Evolutionary conservation across 805 yeast species (phyloP).

Genomic region (Nakazawaea siamensis): DNA sequence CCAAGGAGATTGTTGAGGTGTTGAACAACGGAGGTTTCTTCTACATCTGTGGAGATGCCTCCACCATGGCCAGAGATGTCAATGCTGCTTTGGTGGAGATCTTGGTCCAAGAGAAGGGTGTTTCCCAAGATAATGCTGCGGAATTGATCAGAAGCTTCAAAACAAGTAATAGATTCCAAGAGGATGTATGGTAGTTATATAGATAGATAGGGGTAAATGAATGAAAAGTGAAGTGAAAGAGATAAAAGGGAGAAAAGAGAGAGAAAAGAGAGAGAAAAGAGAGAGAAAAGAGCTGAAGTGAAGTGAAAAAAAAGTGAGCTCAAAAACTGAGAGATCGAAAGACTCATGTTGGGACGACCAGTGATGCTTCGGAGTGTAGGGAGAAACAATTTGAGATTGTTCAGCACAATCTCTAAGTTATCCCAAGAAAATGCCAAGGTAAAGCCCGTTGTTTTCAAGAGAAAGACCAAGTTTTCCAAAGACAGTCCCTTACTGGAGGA

Average conservation of each 20-base stretch:
- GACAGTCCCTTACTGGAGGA: slow-evolving; percentile 21
- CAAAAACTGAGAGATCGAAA: no score
- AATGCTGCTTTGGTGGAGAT: slow-evolving; percentile 60
- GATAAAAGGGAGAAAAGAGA: neutral
- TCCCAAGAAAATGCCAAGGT: no score
- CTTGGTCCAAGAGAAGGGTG: slow-evolving; percentile 51
- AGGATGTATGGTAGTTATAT: slow-evolving; percentile 84
- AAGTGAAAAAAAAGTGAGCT: no score
- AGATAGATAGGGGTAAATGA: neutral
- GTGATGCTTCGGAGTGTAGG: no score
- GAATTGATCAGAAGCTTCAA: slow-evolving; percentile 73
- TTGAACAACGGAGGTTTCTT: slow-evolving; percentile 69
- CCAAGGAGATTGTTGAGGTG: slow-evolving; percentile 45
- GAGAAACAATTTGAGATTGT: no score
- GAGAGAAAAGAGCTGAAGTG: neutral
- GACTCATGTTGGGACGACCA: no score
- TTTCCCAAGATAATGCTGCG: slow-evolving; percentile 60
- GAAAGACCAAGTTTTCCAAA: slow-evolving; percentile 18
- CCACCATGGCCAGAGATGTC: slow-evolving; percentile 92
- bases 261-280: neutral
- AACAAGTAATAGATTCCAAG: slow-evolving; percentile 85
- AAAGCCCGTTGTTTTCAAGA: slow-evolving; percentile 16
- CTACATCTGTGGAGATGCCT: slow-evolving; percentile 97
- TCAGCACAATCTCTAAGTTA: no score
- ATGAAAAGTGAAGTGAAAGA: neutral